Evolutionary conservation across 768 basidiomycete genomes (phyloP).

Genomic region (Nidula microcarpa): DNA sequence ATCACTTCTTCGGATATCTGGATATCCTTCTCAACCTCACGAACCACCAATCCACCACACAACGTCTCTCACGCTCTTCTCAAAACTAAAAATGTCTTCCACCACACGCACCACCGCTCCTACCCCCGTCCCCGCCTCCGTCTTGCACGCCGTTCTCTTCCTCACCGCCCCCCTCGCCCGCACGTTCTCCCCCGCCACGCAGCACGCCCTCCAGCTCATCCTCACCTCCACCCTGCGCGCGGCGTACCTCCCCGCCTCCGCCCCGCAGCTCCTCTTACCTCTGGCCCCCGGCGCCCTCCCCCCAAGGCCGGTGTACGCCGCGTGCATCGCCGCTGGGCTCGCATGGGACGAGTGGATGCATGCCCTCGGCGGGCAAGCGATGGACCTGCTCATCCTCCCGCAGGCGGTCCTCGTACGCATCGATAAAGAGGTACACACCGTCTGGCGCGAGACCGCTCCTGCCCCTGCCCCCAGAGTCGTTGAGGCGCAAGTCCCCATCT

Average conservation of each 20-base stretch:
- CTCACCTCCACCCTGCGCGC: slow-evolving; percentile 26
- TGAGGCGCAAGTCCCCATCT: slow-evolving; percentile 19
- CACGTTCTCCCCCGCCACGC: slow-evolving; percentile 14
- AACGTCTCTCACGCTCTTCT: no score
- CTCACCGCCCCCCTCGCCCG: slow-evolving; percentile 31
- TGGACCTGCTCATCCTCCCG: slow-evolving; percentile 29
- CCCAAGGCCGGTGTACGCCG: slow-evolving; percentile 29
- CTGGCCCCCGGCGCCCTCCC: slow-evolving; percentile 24
- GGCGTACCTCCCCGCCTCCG: slow-evolving; percentile 11
- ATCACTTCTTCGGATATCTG: no score
- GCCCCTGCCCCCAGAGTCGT: slow-evolving; percentile 10
- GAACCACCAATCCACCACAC: no score
- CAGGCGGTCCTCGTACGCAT: slow-evolving; percentile 22
- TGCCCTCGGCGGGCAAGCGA: slow-evolving; percentile 26
- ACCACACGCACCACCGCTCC: neutral
- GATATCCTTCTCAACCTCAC: no score
- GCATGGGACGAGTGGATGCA: slow-evolving; percentile 34
- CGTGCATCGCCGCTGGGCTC: slow-evolving; percentile 27
- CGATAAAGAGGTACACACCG: slow-evolving; percentile 13
- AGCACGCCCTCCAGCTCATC: slow-evolving; percentile 21
- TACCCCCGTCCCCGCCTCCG: slow-evolving; percentile 12
- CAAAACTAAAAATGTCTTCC: no score
- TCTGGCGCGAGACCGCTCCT: slow-evolving; percentile 23
- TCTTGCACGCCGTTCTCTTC: slow-evolving; percentile 29
- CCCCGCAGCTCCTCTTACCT: slow-evolving; percentile 17